Base-by-base conservation (phyloP, 768 basidiomycete species). In the Amylocystis lapponica region DNA sequence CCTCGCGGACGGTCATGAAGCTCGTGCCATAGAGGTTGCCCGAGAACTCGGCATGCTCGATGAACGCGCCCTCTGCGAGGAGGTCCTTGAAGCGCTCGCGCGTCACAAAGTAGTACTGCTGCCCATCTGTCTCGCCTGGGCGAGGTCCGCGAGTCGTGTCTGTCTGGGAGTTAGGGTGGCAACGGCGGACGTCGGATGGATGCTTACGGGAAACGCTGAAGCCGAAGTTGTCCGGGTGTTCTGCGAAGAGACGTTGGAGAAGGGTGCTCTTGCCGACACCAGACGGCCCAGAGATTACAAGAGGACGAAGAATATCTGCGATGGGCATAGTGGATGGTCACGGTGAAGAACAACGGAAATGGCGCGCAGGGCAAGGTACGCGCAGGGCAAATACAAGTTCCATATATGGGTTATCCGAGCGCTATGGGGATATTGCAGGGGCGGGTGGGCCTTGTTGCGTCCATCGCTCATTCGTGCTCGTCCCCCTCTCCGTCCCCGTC, bases 261-360 rank as follows among this genome's bases (percentile, higher is more conserved):
- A 97, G 79, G 0, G 95, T 95, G 57, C 86, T 89, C 64, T 97
- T 98, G 40, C 95, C 95, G 2, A 93, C 88, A 46, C 94, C 93
- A 1, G 90, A 93, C 1, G 93, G 93, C 0, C 91, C 89, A 42
- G 86, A 95, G 48, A 95, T 71, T 32, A 96, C 81, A 39, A 96
- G 79, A 3, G 93, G 92, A 47, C 85, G 78, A 11, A 75, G 56
- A 53, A 79, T 77, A 49, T 73, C 64, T 1, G 51, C 47, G n/a
- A 53, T 51, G 14, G 58, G 53, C 11, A 63, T n/a, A n/a, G n/a
- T n/a, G n/a, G n/a, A n/a, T n/a, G n/a, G n/a, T n/a, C n/a, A n/a
- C n/a, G n/a, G 27, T 21, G 45, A 30, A 27, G 9, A 29, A 48
- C 39, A 43, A 48, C 44, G 22, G 25, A 44, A 39, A 39, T 34